These are phyloP conservation scores for Lichtheimia ramosa DNA, from an alignment of 371 early-diverging fungal genomes.

Conservation along the genomic window DNA sequence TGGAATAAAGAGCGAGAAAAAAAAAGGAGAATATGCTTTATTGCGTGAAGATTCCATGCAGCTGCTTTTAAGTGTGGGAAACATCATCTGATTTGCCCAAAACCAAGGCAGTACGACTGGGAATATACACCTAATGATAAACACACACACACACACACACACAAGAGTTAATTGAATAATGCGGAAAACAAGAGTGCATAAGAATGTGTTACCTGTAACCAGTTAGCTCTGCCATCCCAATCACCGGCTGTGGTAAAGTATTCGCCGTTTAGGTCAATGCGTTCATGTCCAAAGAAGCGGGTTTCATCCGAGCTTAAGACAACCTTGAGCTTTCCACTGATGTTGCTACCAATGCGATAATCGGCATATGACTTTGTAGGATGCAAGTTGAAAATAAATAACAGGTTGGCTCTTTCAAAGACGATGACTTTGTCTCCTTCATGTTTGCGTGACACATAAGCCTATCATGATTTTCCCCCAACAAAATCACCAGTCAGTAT, in stretches of 20 bases:
- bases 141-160: too few species aligned
- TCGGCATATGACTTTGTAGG: conserved; percentile 82
- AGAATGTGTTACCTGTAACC: conserved; percentile 55
- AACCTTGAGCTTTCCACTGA: conserved; percentile 73
- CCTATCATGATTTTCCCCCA: conserved; percentile 19
- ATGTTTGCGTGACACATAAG: conserved; percentile 86
- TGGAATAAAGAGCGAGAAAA: background rate
- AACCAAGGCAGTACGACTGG: conserved; percentile 71
- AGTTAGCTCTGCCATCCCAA: conserved; percentile 76
- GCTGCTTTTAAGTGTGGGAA: background rate
- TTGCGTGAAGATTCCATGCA: background rate
- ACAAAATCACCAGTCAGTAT: background rate
- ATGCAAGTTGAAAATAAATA: conserved; percentile 96
- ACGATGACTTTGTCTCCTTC: conserved; percentile 90
- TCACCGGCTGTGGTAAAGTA: conserved; percentile 67
- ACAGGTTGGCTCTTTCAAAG: conserved; percentile 86
- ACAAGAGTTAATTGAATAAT: background rate
- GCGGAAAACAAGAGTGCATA: background rate
- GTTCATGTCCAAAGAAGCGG: conserved; percentile 78
- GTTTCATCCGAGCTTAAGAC: conserved; percentile 78
- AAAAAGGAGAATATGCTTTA: background rate
- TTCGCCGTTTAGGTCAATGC: conserved; percentile 61
- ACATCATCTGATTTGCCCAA: conserved; percentile 21
- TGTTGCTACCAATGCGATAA: conserved; percentile 79
- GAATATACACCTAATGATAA: conserved; percentile 60